Percentiles rank a stretch among this genome's conserved stretches.
These are phyloP conservation scores for Leucosporidium creatinivorum DNA, from an alignment of 768 basidiomycete species.

Conservation along the genomic window DNA sequence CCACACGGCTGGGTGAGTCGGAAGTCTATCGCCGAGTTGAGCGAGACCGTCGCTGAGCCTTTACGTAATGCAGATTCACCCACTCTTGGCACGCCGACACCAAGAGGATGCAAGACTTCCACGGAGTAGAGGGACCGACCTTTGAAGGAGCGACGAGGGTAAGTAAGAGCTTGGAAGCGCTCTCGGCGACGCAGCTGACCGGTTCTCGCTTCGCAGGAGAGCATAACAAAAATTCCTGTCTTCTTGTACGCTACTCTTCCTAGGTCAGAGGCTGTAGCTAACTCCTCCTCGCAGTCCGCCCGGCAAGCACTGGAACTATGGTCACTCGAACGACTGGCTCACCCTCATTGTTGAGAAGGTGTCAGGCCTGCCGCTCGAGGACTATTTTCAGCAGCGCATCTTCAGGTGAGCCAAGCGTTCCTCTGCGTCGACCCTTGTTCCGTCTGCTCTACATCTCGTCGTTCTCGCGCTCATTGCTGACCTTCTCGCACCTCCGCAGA, in stretches of 20 bases:
- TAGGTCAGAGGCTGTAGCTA: background rate
- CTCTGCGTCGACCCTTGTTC: too few species aligned
- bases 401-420: slow-evolving; percentile 27
- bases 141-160: background rate
- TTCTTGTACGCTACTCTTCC: background rate
- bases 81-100: too few species aligned
- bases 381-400: slow-evolving; percentile 39
- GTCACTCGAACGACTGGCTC: slow-evolving; percentile 38
- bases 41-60: background rate
- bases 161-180: background rate
- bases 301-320: slow-evolving; percentile 28
- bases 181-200: background rate
- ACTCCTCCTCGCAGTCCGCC: background rate
- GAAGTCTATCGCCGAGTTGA: background rate
- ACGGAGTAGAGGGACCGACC: background rate
- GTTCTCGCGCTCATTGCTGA: too few species aligned
- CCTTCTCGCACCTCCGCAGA: background rate
- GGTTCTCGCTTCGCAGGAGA: background rate
- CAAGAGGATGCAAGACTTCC: too few species aligned
- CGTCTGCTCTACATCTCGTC: too few species aligned
- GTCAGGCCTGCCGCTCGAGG: slow-evolving; percentile 36
- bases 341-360: slow-evolving; percentile 38
- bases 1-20: slow-evolving; percentile 38
- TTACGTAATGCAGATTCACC: background rate
- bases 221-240: too few species aligned